phyloP scores from a whole-genome alignment of 2,329 filamentous ascomycete species.

The Colletotrichum cuscutae region DNA sequence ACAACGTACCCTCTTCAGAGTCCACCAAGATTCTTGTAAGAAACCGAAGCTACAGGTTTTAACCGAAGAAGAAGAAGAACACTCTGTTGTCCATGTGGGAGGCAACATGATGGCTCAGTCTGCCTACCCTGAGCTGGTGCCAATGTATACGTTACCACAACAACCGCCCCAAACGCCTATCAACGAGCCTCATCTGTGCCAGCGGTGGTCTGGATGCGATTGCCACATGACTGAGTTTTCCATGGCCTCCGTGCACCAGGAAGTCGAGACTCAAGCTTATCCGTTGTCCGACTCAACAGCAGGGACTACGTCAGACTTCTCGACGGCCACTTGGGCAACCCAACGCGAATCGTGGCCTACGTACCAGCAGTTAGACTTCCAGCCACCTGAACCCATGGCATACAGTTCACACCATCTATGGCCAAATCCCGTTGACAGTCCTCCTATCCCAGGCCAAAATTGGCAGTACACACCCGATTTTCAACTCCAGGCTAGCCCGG shows the following conservation, averaged over 20 bases:
- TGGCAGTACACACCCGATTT: not conserved
- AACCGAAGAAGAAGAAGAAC: not conserved
- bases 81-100: not conserved
- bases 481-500: not conserved
- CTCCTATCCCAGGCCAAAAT: not conserved
- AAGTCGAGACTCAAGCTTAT: not conserved
- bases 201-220: not conserved
- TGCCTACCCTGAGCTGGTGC: not conserved
- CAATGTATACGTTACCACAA: not conserved
- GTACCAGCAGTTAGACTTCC: not conserved
- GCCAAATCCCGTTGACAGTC: not conserved
- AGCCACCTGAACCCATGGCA: not conserved
- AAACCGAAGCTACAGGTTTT: not conserved
- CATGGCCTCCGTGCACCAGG: not conserved
- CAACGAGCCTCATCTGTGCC: not conserved
- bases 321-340: not conserved
- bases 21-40: not conserved
- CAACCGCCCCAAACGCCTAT: not conserved
- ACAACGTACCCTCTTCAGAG: not conserved
- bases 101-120: not conserved
- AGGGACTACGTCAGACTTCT: not conserved
- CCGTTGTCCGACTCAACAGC: not conserved
- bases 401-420: not conserved
- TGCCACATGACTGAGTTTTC: not conserved
- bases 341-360: not conserved